A percentile compares a stretch with the other conserved stretches of the same genome.
Conservation (phyloP, 108 stramenopile species). For the Aureococcus anophagefferens region DNA sequence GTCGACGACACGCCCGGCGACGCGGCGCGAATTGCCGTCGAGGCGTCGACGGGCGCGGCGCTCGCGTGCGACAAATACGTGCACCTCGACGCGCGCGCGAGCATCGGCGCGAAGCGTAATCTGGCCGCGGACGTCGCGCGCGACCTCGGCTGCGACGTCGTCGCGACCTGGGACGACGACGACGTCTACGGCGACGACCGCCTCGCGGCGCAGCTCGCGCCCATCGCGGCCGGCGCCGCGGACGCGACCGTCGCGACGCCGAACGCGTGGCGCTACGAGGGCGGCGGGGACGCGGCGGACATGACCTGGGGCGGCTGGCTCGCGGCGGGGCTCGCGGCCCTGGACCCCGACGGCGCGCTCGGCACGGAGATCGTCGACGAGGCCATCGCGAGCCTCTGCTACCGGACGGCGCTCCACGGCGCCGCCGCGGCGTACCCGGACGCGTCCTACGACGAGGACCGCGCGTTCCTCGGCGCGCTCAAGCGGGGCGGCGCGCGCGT, state of each 20-base stretch:
- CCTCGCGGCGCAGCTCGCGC: neutral
- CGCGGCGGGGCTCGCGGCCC: neutral
- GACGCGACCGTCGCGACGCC: slow-evolving; percentile 1
- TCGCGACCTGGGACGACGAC: neutral
- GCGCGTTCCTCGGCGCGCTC: neutral
- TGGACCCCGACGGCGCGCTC: neutral
- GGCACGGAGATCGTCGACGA: neutral
- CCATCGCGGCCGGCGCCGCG: neutral
- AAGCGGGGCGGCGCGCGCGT: neutral
- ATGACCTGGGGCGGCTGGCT: neutral
- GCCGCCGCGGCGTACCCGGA: neutral
- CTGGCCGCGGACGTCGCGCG: neutral
- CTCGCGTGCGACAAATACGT: neutral
- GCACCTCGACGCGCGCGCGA: neutral
- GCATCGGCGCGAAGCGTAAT: neutral
- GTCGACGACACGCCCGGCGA: neutral
- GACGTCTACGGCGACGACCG: neutral
- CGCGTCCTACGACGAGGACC: neutral
- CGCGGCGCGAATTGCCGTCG: too few species aligned
- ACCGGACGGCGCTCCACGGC: neutral
- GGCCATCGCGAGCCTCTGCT: neutral
- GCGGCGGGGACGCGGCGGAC: neutral
- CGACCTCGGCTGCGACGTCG: too few species aligned
- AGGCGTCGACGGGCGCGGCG: too few species aligned
- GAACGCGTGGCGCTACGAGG: neutral